These are phyloP conservation scores for Leucocoprinus birnbaumii DNA, from an alignment of 768 basidiomycete species.

Conservation along the genomic window DNA sequence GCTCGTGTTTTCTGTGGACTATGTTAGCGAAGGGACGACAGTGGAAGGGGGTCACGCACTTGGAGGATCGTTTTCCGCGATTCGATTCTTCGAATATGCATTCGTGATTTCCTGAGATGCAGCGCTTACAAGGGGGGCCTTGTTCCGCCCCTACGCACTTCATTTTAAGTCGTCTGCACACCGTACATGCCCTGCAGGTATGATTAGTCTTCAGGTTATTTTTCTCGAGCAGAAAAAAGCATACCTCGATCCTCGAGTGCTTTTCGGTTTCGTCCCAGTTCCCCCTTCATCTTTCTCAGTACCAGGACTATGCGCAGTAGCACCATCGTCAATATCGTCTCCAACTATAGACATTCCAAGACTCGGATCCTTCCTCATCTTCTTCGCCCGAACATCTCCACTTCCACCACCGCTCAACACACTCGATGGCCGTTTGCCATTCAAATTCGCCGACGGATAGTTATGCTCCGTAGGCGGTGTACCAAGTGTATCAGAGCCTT, in stretches of 20 bases:
- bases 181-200: slow-evolving; percentile 90
- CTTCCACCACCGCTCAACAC: slow-evolving; percentile 24
- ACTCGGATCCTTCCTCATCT: slow-evolving; percentile 1
- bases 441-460: slow-evolving; percentile 48
- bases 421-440: slow-evolving; percentile 67
- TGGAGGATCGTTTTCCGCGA: slow-evolving; percentile 85
- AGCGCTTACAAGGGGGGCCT: slow-evolving; percentile 90
- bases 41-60: slow-evolving; percentile 42
- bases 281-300: slow-evolving; percentile 45
- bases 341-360: no score
- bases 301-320: slow-evolving; percentile 35
- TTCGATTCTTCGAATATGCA: slow-evolving; percentile 98
- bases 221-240: no score
- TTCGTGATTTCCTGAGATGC: slow-evolving; percentile 73
- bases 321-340: no score
- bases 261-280: slow-evolving; percentile 66
- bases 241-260: slow-evolving; percentile 83
- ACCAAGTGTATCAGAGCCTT: slow-evolving; percentile 73
- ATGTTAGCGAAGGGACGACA: slow-evolving; percentile 18
- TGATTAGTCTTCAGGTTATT: no score
- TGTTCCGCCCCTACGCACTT: slow-evolving; percentile 90
- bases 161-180: slow-evolving; percentile 91
- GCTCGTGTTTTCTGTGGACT: slow-evolving; percentile 72
- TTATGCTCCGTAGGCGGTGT: slow-evolving; percentile 68
- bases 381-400: slow-evolving; percentile 51